Evolutionary conservation across 2,329 filamentous ascomycete genomes (phyloP), one percentile per base, ranked within the genome.

Genomic region (Berkeleyomyces rouxiae): DNA sequence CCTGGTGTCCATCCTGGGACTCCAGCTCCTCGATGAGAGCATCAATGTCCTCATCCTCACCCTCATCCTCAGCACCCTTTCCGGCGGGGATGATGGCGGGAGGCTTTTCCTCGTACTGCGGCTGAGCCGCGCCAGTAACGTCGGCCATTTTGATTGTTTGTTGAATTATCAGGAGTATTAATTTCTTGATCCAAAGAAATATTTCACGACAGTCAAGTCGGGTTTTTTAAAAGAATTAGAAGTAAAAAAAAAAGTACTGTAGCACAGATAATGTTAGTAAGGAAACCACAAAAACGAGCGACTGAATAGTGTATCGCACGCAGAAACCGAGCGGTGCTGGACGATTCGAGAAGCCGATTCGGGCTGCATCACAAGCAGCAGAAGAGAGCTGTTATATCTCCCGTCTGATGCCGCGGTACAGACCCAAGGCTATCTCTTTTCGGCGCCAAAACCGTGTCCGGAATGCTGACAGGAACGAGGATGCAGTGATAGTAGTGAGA

Each of bases 1-100:
- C 77, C 61, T 81, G 79, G 68, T 84, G 82, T 62, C 85, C 88
- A 73, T 93, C 88, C 69, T 89, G 79, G 49, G 85, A 90, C 76
- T 93, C 87, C 68, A 95, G 85, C 70, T 93, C 89, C 73, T 90
- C 87, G 68, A 95, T 95, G 70, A 95, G 79, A 70, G 85, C 83
- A 71, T 95, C 88, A 68, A 95, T 90, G 72, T 92, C 86, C 76
- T 90, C 87, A 55, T 88, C 86, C 31, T 90, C 86, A 58, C 88
- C 85, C 4, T 85, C 84, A 39, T 80, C 81, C 51, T 80, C 78
- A 59, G 70, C 71, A 70, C 72, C 72, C 64, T 72, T 66, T 10
- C 31, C 49, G 49, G 72, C 67, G 47, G 71, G 67, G 57, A 71
- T 68, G 64, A 74, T 69, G 36, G 68, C 67, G 60, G 70, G 68